Conservation (phyloP, 805 yeast species). For the Monosporozyma yasuniensis region DNA sequence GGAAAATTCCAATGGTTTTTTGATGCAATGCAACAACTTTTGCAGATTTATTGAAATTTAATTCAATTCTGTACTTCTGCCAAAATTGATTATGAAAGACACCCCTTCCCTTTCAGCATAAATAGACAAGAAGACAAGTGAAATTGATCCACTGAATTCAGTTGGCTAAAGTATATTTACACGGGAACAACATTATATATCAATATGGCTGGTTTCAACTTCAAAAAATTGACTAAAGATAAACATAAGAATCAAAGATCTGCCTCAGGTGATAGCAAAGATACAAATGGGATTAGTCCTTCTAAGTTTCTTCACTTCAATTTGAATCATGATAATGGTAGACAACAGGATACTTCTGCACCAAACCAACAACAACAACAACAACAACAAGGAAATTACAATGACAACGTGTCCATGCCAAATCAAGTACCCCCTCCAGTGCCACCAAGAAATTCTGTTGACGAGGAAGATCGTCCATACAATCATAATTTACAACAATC, state of each 20-base stretch:
- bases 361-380: slow-evolving; percentile 6
- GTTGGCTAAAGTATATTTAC: neutral
- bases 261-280: neutral
- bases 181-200: neutral
- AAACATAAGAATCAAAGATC: slow-evolving; percentile 11
- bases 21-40: neutral
- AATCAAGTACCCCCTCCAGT: slow-evolving; percentile 1
- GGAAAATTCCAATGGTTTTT: neutral
- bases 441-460: slow-evolving; percentile 2
- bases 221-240: slow-evolving; percentile 38
- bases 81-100: neutral
- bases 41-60: neutral
- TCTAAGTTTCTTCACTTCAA: slow-evolving; percentile 8
- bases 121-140: neutral
- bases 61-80: neutral
- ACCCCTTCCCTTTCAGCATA: neutral
- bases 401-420: neutral
- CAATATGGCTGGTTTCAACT: slow-evolving; percentile 49
- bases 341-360: slow-evolving; percentile 1
- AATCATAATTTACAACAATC: neutral
- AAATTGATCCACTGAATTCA: neutral
- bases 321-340: neutral
- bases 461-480: neutral
- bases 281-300: slow-evolving; percentile 8
- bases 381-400: slow-evolving; percentile 6